A percentile compares a stretch with the other conserved stretches of the same genome.
These are phyloP conservation scores for Arthroderma sp. DNA, from an alignment of 2,329 filamentous ascomycete species.

Conservation along the genomic window DNA sequence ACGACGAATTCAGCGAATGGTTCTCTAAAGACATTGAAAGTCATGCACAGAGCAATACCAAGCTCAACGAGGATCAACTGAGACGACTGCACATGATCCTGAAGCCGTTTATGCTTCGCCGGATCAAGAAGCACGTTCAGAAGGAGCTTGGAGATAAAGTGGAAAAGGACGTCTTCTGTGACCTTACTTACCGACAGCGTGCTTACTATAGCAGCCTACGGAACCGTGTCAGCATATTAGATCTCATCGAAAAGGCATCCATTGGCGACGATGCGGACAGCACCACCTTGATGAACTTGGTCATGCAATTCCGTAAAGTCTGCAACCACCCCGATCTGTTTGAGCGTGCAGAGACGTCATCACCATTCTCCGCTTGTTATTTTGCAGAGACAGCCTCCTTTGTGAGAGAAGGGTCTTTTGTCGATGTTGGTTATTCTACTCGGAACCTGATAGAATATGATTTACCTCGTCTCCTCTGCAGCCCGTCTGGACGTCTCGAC, in stretches of 20 bases:
- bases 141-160: constrained; percentile 99
- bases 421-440: constrained; percentile 76
- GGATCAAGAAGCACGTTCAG: constrained; percentile 99
- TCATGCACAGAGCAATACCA: constrained; percentile 97
- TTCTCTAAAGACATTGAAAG: constrained; percentile 66
- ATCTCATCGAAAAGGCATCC: constrained; percentile 93
- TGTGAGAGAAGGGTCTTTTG: constrained; percentile 68
- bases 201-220: constrained; percentile 85
- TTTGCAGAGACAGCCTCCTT: constrained; percentile 96
- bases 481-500: constrained; percentile 63
- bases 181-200: constrained; percentile 89
- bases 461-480: constrained; percentile 69
- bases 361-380: constrained; percentile 67
- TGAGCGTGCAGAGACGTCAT: constrained; percentile 81
- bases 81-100: constrained; percentile 96
- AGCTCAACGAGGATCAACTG: constrained; percentile 95
- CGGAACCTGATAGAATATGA: constrained; percentile 75
- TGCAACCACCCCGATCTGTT: constrained; percentile 98
- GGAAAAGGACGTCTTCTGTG: constrained; percentile 88
- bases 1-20: constrained; percentile 41
- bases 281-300: constrained; percentile 93
- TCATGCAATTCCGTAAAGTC: constrained; percentile 99
- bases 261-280: constrained; percentile 89
- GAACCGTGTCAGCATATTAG: constrained; percentile 97
- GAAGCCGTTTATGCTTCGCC: constrained; percentile 98